Percentiles rank a stretch among this genome's conserved stretches.
phyloP scores from a whole-genome alignment of 768 basidiomycete genomes.

The Boletus reticulatus region DNA sequence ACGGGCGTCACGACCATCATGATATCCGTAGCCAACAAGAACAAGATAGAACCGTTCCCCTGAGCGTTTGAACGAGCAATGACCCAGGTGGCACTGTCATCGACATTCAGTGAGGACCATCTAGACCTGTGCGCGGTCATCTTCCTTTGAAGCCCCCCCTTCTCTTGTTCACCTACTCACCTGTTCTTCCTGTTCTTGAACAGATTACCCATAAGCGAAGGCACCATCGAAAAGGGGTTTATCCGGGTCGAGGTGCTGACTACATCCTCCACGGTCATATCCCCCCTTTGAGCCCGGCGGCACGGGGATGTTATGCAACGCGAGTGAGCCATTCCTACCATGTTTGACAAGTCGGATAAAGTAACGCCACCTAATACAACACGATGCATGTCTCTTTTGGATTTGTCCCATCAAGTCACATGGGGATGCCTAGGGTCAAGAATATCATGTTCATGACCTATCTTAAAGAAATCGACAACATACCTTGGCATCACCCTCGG shows the following conservation, averaged over 20 bases:
- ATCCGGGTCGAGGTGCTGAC: not conserved
- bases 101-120: no score
- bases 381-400: not conserved
- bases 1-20: not conserved
- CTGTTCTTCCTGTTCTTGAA: no score
- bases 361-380: not conserved
- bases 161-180: not conserved
- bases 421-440: no score
- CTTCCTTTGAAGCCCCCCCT: no score
- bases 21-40: not conserved
- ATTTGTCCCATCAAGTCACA: no score
- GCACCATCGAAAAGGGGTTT: not conserved
- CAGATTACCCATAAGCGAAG: no score
- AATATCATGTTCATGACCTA: no score
- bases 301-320: no score
- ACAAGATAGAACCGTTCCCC: not conserved
- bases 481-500: not conserved
- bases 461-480: not conserved
- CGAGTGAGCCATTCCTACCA: no score
- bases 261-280: not conserved
- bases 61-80: not conserved
- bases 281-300: not conserved
- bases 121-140: not conserved
- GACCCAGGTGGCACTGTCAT: no score
- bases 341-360: no score